Conservation (phyloP, 352 stramenopile species). For the Phytophthora palmivora region DNA sequence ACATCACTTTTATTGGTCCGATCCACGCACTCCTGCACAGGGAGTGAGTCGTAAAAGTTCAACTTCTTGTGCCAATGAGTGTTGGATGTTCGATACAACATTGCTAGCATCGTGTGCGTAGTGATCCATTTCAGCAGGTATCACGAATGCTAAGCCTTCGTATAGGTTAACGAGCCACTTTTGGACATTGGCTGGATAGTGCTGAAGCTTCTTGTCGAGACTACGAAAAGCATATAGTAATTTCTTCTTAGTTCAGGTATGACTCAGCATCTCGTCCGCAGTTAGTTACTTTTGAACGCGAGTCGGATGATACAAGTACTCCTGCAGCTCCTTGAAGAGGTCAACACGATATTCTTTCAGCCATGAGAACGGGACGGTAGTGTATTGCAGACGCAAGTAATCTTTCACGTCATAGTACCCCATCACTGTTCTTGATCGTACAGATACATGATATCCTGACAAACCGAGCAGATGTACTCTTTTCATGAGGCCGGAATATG, state of each 20-base stretch:
- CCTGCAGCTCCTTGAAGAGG: slow-evolving; percentile 11
- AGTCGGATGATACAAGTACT: slow-evolving; percentile 4
- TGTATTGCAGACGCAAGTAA: slow-evolving; percentile 1
- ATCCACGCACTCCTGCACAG: too few relatives aligned
- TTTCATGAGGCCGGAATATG: slow-evolving; percentile 1
- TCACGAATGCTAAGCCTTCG: too few relatives aligned
- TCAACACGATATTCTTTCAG: neutral
- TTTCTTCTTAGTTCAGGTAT: slow-evolving; percentile 3
- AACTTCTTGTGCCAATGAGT: too few relatives aligned
- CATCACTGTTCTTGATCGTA: slow-evolving; percentile 5
- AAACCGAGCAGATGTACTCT: slow-evolving; percentile 13
- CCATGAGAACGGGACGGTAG: neutral
- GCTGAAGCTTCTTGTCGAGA: too few relatives aligned
- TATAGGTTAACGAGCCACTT: too few relatives aligned
- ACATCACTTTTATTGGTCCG: slow-evolving; percentile 14
- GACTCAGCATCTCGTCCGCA: slow-evolving; percentile 5
- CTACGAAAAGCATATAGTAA: too few relatives aligned
- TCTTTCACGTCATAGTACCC: slow-evolving; percentile 1
- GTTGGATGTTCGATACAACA: too few relatives aligned
- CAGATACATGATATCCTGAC: neutral
- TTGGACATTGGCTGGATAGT: too few relatives aligned
- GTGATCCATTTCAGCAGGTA: too few relatives aligned
- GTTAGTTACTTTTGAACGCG: slow-evolving; percentile 11
- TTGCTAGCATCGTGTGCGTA: too few relatives aligned
- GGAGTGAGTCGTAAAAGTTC: too few relatives aligned